Conservation (phyloP, 2,329 filamentous ascomycete genomes). For the Domatiomyces globalis region DNA sequence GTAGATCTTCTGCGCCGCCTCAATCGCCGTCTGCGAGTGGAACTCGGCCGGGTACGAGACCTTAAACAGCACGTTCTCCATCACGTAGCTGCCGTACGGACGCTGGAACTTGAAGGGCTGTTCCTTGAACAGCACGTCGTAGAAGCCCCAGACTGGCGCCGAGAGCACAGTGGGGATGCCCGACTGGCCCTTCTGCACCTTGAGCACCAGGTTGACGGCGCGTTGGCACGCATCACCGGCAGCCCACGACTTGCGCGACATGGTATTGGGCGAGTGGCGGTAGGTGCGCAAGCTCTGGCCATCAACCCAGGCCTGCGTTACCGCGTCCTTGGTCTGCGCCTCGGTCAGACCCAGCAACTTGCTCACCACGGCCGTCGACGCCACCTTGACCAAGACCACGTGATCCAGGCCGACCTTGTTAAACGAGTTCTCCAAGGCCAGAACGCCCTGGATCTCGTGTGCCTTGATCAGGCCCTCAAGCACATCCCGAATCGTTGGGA, state of each 20-base stretch:
- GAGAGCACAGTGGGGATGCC: constrained; percentile 87
- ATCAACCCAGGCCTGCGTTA: constrained; percentile 95
- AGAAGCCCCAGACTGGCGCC: constrained; percentile 92
- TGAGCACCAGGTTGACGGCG: constrained; percentile 78
- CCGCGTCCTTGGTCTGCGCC: constrained; percentile 83
- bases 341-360: constrained; percentile 86
- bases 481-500: constrained; percentile 77
- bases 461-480: constrained; percentile 98
- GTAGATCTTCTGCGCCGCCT: constrained; percentile 81
- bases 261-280: constrained; percentile 95
- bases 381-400: constrained; percentile 95
- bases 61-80: constrained; percentile 99
- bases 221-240: constrained; percentile 95
- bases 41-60: constrained; percentile 82
- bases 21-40: constrained; percentile 80
- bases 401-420: constrained; percentile 98
- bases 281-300: constrained; percentile 93
- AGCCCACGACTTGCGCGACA: constrained; percentile 98
- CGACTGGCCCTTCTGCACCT: constrained; percentile 80
- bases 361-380: constrained; percentile 81
- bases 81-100: constrained; percentile 93
- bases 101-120: constrained; percentile 94
- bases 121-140: constrained; percentile 93
- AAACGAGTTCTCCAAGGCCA: constrained; percentile 94
- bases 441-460: constrained; percentile 94